Percentiles rank a stretch among this genome's conserved stretches.
Conservation (phyloP, 2,329 filamentous ascomycete genomes). For the Fusarium oligoseptatum region DNA sequence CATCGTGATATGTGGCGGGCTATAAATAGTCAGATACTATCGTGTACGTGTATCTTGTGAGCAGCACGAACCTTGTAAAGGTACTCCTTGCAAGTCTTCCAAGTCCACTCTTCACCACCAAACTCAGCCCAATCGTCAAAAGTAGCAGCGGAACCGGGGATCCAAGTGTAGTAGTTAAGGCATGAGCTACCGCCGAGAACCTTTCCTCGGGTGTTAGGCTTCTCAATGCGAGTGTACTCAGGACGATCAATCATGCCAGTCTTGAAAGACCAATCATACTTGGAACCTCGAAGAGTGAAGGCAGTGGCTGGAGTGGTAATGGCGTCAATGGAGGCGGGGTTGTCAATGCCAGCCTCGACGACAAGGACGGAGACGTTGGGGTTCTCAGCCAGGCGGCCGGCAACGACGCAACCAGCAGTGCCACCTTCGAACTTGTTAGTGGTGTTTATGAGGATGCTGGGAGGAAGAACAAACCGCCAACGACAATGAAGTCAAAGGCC, state of each 20-base stretch:
- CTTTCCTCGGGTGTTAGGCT: constrained; percentile 73
- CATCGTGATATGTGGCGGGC: constrained; percentile 69
- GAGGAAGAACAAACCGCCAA: constrained; percentile 9
- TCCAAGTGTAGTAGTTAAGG: constrained; percentile 75
- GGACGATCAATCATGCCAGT: constrained; percentile 70
- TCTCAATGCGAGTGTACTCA: constrained; percentile 72
- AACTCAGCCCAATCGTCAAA: constrained; percentile 79
- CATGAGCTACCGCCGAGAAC: constrained; percentile 69
- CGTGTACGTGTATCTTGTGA: no score
- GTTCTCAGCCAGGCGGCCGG: constrained; percentile 53
- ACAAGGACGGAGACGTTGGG: constrained; percentile 58
- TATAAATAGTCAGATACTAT: background rate
- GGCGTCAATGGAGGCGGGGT: constrained; percentile 62
- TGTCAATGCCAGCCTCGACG: constrained; percentile 62
- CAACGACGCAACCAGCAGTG: constrained; percentile 53
- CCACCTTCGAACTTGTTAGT: constrained; percentile 38
- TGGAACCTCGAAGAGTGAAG: constrained; percentile 66
- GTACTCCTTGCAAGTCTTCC: constrained; percentile 60
- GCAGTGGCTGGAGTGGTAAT: constrained; percentile 67
- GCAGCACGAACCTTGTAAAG: constrained; percentile 58
- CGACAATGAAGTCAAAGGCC: constrained; percentile 26
- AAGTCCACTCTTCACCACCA: constrained; percentile 77
- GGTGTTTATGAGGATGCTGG: background rate
- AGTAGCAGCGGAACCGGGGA: constrained; percentile 68
- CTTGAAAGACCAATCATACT: constrained; percentile 73